Evolutionary conservation across 768 basidiomycete species (phyloP).

Genomic region (Podaxis pistillaris): DNA sequence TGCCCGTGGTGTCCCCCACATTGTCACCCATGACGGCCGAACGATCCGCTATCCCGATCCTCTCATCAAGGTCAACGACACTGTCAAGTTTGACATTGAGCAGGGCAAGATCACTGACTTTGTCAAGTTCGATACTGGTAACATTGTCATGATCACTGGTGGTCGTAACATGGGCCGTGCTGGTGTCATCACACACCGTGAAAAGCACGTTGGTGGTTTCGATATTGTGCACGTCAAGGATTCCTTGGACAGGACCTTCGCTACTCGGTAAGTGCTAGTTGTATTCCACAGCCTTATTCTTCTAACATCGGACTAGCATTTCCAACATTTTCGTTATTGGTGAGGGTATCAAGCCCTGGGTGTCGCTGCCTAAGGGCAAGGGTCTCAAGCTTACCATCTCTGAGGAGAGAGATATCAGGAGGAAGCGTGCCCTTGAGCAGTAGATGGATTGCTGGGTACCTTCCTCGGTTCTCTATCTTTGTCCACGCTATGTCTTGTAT

Average conservation of each 20-base stretch:
- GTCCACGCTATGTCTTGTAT: slow-evolving; percentile 42
- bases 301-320: slow-evolving; percentile 49
- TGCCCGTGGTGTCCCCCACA: slow-evolving; percentile 89
- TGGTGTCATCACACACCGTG: slow-evolving; percentile 93
- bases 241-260: slow-evolving; percentile 91
- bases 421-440: slow-evolving; percentile 76
- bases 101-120: slow-evolving; percentile 91
- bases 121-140: slow-evolving; percentile 96
- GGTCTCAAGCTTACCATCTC: slow-evolving; percentile 97
- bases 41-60: slow-evolving; percentile 99
- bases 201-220: slow-evolving; percentile 97
- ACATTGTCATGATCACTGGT: slow-evolving; percentile 96
- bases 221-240: slow-evolving; percentile 99
- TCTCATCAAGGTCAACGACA: slow-evolving; percentile 92
- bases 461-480: slow-evolving; percentile 25
- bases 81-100: slow-evolving; percentile 95
- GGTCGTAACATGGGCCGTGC: slow-evolving; percentile 99
- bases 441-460: slow-evolving; percentile 31
- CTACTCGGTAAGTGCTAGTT: slow-evolving; percentile 75
- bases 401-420: slow-evolving; percentile 91
- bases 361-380: slow-evolving; percentile 97
- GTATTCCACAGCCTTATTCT: background rate
- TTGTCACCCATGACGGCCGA: slow-evolving; percentile 99
- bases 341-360: slow-evolving; percentile 92
- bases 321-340: slow-evolving; percentile 99